Evolutionary conservation across 345 rosid species (phyloP).

Genomic region (Eucalyptus victrix): DNA sequence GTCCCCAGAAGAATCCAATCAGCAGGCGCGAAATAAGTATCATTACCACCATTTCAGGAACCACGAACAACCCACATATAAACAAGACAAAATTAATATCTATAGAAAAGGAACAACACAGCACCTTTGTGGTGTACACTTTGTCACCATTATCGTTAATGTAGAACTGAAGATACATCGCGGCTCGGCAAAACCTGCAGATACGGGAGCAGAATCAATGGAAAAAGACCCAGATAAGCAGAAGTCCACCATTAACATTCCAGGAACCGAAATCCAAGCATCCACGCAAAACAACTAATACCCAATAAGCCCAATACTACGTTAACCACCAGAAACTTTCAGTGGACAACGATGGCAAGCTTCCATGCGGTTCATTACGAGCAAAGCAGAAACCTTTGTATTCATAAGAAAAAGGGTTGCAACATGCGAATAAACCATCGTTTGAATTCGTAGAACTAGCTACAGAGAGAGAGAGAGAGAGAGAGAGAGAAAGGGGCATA

Average conservation of each 20-base stretch:
- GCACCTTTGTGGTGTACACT: conserved; percentile 14
- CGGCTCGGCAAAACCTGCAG: not conserved
- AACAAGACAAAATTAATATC: not conserved
- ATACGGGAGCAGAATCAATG: not conserved
- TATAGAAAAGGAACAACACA: not conserved
- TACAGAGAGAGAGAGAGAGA: not conserved
- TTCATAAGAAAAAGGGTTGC: not conserved
- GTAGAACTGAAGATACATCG: conserved; percentile 11
- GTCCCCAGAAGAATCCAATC: not conserved
- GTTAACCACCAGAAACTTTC: not conserved
- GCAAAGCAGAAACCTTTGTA: not conserved
- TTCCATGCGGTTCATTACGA: not conserved
- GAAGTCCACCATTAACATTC: not conserved
- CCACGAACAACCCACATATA: not conserved
- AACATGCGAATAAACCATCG: not conserved
- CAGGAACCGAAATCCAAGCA: not conserved
- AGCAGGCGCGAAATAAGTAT: not conserved
- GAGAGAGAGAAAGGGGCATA: not conserved
- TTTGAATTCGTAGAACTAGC: not conserved
- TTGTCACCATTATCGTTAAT: conserved; percentile 12
- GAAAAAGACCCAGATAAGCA: not conserved
- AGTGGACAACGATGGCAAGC: not conserved
- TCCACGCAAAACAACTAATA: not conserved
- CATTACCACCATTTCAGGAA: not conserved
- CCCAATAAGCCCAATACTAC: not conserved